Base-by-base conservation (phyloP, 306 rosid genomes). In the Prinsepia uniflora region DNA sequence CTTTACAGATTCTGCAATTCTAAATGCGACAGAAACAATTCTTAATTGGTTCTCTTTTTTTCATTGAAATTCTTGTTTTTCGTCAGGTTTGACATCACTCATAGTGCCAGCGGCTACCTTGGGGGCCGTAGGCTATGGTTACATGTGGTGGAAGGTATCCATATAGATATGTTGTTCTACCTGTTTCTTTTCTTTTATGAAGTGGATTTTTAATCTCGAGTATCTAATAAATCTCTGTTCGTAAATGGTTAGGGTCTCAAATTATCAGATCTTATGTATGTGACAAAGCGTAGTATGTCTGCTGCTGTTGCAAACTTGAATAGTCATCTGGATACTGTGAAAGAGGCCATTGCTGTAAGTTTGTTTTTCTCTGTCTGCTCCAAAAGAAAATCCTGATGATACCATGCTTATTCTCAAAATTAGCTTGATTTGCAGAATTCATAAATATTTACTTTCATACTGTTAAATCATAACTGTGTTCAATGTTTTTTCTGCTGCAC, bases 111-210 rank as follows among this genome's bases (percentile, higher is more conserved):
- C 91, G 3, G 96, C 93, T 75, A 79, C 92, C 14, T 22, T 88
- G 71, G 99, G 97, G 45, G 97, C 84, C 30, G 41, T 86, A 80
- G 96, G 99, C 68, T 95, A 95, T 64, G 96, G 93, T 57, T 95
- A 95, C 89, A 91, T 95, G 99, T 80, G 96, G 96, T 91, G 90
- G 97, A 95, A 91, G 99, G 99, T 95, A 67, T 44, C 63, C 24
- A 61, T 46, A 24, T 74, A 62, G 14, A 36, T 55, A 13, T 75
- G 17, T 41, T 58, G 30, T 67, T 73, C 42, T 64, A 12, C 72
- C 68, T 39, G 61, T 17, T 57, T 7, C 43, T 63, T 76, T 44
- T 22, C 61, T 39, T 61, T 69, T 53, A 39, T 14, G 20, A 14
- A 5, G 5, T n/a, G 9, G 6, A 3, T 12, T 12, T 46, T 22